A percentile compares a stretch with the other conserved stretches of the same genome.
These are phyloP conservation scores for Cryptococcus wingfieldii DNA, from an alignment of 1,284 basidiomycete genomes.

Conservation along the genomic window DNA sequence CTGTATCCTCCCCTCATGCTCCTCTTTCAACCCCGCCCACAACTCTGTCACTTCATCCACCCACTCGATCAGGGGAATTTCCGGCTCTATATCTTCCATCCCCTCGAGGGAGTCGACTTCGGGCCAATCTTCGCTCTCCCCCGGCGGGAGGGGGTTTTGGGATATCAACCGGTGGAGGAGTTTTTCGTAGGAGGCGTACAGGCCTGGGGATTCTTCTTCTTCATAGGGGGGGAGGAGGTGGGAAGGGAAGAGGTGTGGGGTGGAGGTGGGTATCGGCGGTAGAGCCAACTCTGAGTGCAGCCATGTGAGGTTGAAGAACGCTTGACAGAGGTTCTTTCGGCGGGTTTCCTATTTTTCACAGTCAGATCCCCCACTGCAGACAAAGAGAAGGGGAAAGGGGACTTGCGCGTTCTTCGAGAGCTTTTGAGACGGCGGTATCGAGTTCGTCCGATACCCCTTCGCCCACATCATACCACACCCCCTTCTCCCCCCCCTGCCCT, in stretches of 20 bases:
- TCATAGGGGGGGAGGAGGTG: conserved; percentile 26
- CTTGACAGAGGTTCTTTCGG: conserved; percentile 27
- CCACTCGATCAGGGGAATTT: conserved; percentile 41
- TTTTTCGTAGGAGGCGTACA: conserved; percentile 27
- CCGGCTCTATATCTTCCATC: conserved; percentile 43
- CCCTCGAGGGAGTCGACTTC: conserved; percentile 27
- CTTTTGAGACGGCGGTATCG: conserved; percentile 25
- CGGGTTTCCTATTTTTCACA: conserved; percentile 24
- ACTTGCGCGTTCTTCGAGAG: conserved; percentile 38
- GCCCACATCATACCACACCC: conserved; percentile 33
- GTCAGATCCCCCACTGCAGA: conserved; percentile 2
- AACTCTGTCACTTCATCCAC: conserved; percentile 31
- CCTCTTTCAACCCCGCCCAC: conserved; percentile 38
- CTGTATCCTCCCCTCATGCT: conserved; percentile 41
- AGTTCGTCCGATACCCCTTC: conserved; percentile 34
- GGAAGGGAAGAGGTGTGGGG: conserved; percentile 29
- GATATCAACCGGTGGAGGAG: conserved; percentile 23
- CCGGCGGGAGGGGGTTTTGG: conserved; percentile 18
- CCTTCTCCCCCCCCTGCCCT: not conserved
- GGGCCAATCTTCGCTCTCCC: conserved; percentile 23
- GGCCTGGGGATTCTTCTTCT: conserved; percentile 32
- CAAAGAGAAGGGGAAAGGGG: not conserved
- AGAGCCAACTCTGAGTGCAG: conserved; percentile 42
- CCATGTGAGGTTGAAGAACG: conserved; percentile 40
- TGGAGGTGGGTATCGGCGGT: conserved; percentile 19